Evolutionary conservation across 225 moss, liverwort and hornwort species (phyloP).

Genomic region (Asterella californica): DNA sequence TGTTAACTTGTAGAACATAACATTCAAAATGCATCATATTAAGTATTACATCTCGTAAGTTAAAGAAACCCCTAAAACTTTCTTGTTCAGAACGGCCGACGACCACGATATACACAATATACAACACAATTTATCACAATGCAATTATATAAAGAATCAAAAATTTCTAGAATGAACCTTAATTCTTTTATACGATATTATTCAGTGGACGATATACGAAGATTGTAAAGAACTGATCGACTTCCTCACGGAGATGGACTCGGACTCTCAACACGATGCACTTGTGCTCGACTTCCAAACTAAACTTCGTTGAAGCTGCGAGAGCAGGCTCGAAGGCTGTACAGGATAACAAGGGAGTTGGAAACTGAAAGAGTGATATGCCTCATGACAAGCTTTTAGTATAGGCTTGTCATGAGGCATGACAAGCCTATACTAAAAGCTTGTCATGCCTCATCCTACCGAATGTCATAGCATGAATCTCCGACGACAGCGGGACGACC

Average conservation of each 20-base stretch:
- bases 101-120: too few relatives aligned
- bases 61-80: too few relatives aligned
- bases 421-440: not conserved
- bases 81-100: too few relatives aligned
- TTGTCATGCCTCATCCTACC: constrained; percentile 18
- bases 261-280: not conserved
- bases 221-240: not conserved
- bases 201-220: too few relatives aligned
- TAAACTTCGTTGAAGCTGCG: not conserved
- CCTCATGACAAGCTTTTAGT: not conserved
- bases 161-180: too few relatives aligned
- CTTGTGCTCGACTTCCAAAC: not conserved
- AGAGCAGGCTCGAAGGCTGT: not conserved
- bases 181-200: too few relatives aligned
- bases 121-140: too few relatives aligned
- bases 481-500: constrained; percentile 74
- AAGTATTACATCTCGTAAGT: too few relatives aligned
- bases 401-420: not conserved
- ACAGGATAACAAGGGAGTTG: not conserved
- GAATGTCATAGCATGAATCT: constrained; percentile 54
- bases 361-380: not conserved
- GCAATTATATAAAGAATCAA: too few relatives aligned
- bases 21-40: too few relatives aligned
- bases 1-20: too few relatives aligned
- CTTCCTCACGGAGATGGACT: not conserved